phyloP scores from a whole-genome alignment of 2,329 filamentous ascomycete genomes.

The Penicillium fuscoglaucum region DNA sequence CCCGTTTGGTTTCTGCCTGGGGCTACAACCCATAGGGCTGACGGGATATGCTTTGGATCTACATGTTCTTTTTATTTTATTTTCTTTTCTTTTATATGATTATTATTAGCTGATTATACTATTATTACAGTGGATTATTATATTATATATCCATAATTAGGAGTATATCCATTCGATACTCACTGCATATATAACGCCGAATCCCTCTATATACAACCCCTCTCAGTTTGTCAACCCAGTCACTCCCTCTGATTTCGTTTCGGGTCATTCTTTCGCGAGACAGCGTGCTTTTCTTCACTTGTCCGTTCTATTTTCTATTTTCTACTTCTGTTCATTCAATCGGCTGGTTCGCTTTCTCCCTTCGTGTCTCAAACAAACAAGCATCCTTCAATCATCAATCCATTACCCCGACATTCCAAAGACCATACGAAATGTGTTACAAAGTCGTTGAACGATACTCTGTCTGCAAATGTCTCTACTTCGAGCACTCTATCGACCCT shows the following conservation, averaged over 20 bases:
- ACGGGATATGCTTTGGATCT: not conserved
- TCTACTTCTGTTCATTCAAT: not conserved
- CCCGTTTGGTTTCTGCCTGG: conserved; percentile 10
- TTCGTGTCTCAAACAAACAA: not conserved
- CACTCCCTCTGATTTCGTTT: not conserved
- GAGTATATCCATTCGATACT: not conserved
- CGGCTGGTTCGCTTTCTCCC: not conserved
- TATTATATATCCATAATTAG: not conserved
- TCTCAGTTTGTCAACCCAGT: not conserved
- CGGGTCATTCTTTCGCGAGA: not conserved
- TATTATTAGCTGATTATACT: not conserved
- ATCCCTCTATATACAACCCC: not conserved
- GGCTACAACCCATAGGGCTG: conserved; percentile 11
- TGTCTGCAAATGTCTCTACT: conserved; percentile 84
- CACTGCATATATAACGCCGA: not conserved
- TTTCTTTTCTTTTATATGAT: not conserved
- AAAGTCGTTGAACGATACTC: conserved; percentile 83
- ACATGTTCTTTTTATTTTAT: not conserved
- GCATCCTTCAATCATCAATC: not conserved
- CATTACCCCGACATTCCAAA: too few relatives aligned
- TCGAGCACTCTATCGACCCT: conserved; percentile 80
- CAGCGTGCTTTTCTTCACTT: not conserved
- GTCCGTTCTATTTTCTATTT: not conserved
- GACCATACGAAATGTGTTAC: conserved; percentile 68
- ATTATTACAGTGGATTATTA: not conserved